Evolutionary conservation across 1,284 basidiomycete genomes (phyloP).

Genomic region (Ustilago nuda): DNA sequence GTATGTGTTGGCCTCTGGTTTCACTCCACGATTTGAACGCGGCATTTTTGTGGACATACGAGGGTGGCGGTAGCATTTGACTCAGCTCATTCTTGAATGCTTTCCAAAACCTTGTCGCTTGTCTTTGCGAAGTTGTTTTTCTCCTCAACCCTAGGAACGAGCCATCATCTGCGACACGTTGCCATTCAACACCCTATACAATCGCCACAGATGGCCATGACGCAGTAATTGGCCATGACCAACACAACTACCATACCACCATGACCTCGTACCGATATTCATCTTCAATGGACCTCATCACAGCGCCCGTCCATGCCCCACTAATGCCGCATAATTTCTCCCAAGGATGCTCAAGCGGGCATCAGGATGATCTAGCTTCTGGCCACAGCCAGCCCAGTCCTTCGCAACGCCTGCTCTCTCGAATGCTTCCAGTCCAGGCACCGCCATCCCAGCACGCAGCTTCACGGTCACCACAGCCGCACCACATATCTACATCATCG

Average conservation of each 20-base stretch:
- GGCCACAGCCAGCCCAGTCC: slow-evolving; percentile 4
- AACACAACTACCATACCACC: background rate
- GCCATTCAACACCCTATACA: background rate
- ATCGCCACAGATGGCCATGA: background rate
- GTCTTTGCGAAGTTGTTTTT: background rate
- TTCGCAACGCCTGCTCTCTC: slow-evolving; percentile 32
- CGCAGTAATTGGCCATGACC: background rate
- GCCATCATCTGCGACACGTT: background rate
- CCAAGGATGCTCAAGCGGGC: slow-evolving; percentile 4
- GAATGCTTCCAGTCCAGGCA: slow-evolving; percentile 20
- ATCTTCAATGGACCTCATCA: slow-evolving; percentile 5
- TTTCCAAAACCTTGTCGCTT: background rate
- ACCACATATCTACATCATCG: background rate
- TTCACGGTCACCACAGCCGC: background rate
- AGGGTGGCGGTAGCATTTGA: background rate
- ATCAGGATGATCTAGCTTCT: slow-evolving; percentile 5
- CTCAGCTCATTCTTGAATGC: background rate
- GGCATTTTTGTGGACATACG: background rate
- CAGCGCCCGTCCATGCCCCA: slow-evolving; percentile 1
- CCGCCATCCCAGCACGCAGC: background rate
- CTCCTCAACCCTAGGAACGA: background rate
- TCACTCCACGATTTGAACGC: background rate
- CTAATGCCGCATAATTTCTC: slow-evolving; percentile 17
- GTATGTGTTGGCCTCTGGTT: background rate
- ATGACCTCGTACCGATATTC: slow-evolving; percentile 1